Evolutionary conservation across 805 yeast genomes (phyloP).

Genomic region (Candida awuae): DNA sequence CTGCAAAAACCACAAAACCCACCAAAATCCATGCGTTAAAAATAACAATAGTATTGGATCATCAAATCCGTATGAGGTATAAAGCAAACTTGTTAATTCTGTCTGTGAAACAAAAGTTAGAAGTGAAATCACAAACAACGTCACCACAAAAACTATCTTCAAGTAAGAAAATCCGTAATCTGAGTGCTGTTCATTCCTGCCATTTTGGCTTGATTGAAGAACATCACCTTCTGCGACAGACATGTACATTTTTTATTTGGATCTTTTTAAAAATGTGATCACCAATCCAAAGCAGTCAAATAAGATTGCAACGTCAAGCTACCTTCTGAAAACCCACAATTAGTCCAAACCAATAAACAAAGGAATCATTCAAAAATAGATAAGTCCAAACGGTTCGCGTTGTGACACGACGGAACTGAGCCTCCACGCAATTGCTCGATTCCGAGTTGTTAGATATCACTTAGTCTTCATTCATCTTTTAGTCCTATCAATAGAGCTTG

Average conservation of each 20-base stretch:
- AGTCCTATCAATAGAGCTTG: too few relatives aligned
- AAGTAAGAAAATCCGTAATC: slow-evolving; percentile 26
- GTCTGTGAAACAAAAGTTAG: slow-evolving; percentile 71
- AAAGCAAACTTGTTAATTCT: slow-evolving; percentile 66
- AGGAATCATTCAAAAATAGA: too few relatives aligned
- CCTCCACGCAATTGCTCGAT: too few relatives aligned
- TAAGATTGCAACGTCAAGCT: too few relatives aligned
- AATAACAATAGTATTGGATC: slow-evolving; percentile 64
- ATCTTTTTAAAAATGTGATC: too few relatives aligned
- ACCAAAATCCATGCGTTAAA: slow-evolving; percentile 75
- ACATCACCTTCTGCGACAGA: background rate
- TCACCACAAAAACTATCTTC: slow-evolving; percentile 37
- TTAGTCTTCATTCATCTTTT: too few relatives aligned
- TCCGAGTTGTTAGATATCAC: too few relatives aligned
- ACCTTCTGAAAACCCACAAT: too few relatives aligned
- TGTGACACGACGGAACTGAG: too few relatives aligned
- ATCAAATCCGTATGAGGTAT: slow-evolving; percentile 43
- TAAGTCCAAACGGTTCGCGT: too few relatives aligned
- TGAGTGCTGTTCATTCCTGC: slow-evolving; percentile 6
- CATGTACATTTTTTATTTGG: background rate
- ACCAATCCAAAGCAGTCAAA: too few relatives aligned
- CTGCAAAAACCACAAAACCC: slow-evolving; percentile 65
- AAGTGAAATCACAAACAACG: slow-evolving; percentile 41
- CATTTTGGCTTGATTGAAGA: background rate
- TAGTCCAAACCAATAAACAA: too few relatives aligned